Conservation (phyloP, 768 basidiomycete species). For the Russula sp. region DNA sequence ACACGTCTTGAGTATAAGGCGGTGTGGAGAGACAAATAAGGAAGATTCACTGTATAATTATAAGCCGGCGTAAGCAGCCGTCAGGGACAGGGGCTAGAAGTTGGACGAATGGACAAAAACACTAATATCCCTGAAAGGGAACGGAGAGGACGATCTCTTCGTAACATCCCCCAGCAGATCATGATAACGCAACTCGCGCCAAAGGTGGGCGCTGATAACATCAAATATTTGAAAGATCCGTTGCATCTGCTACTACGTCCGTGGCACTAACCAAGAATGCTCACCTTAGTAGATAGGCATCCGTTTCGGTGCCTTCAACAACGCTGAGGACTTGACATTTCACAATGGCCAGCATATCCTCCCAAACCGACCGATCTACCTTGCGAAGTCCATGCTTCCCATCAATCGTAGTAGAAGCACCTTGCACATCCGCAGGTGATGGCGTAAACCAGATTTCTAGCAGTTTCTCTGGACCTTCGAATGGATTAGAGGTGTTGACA, state of each 20-base stretch:
- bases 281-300: conserved; percentile 95
- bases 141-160: conserved; percentile 9
- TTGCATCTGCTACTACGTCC: not conserved
- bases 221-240: not conserved
- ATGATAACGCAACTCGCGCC: not conserved
- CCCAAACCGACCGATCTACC: conserved; percentile 79
- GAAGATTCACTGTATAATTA: conserved; percentile 85
- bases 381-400: conserved; percentile 69
- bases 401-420: conserved; percentile 39
- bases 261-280: conserved; percentile 30
- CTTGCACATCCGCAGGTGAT: conserved; percentile 57
- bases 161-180: not conserved
- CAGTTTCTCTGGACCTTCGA: conserved; percentile 93
- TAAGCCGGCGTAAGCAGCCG: conserved; percentile 25
- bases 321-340: conserved; percentile 94
- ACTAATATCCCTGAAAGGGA: conserved; percentile 14
- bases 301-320: conserved; percentile 82
- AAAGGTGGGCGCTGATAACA: conserved; percentile 2
- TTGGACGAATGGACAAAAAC: conserved; percentile 5
- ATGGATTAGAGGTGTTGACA: conserved; percentile 45
- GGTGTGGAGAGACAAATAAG: conserved; percentile 90
- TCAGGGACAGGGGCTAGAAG: conserved; percentile 12
- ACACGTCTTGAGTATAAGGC: conserved; percentile 97
- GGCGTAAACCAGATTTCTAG: conserved; percentile 98
- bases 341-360: conserved; percentile 96